Evolutionary conservation across 306 rosid genomes (phyloP), one percentile per base, ranked within the genome.

Genomic region (Mucuna pruriens): DNA sequence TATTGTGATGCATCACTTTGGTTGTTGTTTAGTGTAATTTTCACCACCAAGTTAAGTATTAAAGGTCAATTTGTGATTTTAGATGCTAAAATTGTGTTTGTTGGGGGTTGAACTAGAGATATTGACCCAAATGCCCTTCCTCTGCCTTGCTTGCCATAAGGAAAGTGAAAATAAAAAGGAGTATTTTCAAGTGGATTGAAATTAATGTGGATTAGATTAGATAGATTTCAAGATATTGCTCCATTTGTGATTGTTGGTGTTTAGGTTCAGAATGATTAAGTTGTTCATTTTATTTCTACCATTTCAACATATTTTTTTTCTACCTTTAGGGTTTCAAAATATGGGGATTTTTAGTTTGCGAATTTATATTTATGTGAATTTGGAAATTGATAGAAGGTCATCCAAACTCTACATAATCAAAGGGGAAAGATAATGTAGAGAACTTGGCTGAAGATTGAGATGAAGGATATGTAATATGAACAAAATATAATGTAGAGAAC

Each of bases 311-410:
- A n/a, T n/a, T n/a, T n/a, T n/a, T n/a, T n/a, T n/a, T n/a, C n/a
- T n/a, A n/a, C n/a, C n/a, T n/a, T n/a, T n/a, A n/a, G 7, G 58
- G 42, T 68, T 40, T 19, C 51, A 19, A 19, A 11, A 4, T 58
- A 36, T 23, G 15, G 23, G 10, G 49, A n/a, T 29, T 38, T 58
- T 46, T 34, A 23, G 10, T 20, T 51, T n/a, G 12, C 16, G 46
- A 65, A 29, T 71, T 62, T 7, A 23, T 52, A 54, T 62, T 63
- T 48, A 7, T 68, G 22, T 69, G 71, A 74, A 76, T 61, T 46
- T 68, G 54, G 71, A 61, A 44, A 61, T 71, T 49, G 70, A 61
- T 75, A 22, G 69, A 64, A 16, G 34, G 42, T 19, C 69, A 52
- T 67, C 64, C 45, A 23, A 75, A 38, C 54, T 57, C 10, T 29